Percentiles rank a stretch among this genome's conserved stretches.
These are phyloP conservation scores for Boechera stricta DNA, from an alignment of 345 rosid genomes.

Conservation along the genomic window DNA sequence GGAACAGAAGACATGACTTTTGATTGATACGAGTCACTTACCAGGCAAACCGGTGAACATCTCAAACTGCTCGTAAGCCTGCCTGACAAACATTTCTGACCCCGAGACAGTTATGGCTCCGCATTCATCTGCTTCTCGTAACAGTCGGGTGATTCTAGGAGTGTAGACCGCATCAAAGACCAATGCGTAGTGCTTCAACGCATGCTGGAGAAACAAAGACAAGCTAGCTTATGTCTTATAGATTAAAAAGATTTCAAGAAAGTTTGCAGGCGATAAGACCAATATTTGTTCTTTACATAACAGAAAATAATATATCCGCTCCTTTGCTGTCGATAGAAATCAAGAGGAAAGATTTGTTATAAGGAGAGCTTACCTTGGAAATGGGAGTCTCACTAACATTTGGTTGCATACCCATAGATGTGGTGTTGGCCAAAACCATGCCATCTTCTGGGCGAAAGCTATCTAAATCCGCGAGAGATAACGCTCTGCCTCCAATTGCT, in stretches of 20 bases:
- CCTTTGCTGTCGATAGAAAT: not conserved
- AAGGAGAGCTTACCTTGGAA: slow-evolving; percentile 62
- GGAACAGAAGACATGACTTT: not conserved
- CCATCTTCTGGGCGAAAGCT: slow-evolving; percentile 71
- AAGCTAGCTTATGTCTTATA: slow-evolving; percentile 2
- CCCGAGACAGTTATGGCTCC: slow-evolving; percentile 80
- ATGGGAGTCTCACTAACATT: slow-evolving; percentile 83
- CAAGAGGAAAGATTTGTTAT: slow-evolving; percentile 19
- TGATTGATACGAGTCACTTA: slow-evolving; percentile 33
- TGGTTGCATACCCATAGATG: slow-evolving; percentile 97
- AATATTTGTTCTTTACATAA: not conserved
- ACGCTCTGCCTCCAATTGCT: slow-evolving; percentile 74
- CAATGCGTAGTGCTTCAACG: slow-evolving; percentile 67
- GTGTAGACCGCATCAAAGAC: slow-evolving; percentile 92
- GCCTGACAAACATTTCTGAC: slow-evolving; percentile 90
- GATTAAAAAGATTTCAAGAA: not conserved
- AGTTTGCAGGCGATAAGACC: not conserved
- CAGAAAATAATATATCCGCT: not conserved
- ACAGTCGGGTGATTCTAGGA: slow-evolving; percentile 79
- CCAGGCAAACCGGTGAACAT: slow-evolving; percentile 83
- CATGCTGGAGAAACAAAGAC: slow-evolving; percentile 53
- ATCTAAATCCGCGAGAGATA: slow-evolving; percentile 72
- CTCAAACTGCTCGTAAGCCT: slow-evolving; percentile 88
- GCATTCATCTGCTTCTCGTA: slow-evolving; percentile 82
- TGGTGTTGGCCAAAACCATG: slow-evolving; percentile 93